These are phyloP conservation scores for Skeletonema menzelii DNA, from an alignment of 108 stramenopile species.

Conservation along the genomic window DNA sequence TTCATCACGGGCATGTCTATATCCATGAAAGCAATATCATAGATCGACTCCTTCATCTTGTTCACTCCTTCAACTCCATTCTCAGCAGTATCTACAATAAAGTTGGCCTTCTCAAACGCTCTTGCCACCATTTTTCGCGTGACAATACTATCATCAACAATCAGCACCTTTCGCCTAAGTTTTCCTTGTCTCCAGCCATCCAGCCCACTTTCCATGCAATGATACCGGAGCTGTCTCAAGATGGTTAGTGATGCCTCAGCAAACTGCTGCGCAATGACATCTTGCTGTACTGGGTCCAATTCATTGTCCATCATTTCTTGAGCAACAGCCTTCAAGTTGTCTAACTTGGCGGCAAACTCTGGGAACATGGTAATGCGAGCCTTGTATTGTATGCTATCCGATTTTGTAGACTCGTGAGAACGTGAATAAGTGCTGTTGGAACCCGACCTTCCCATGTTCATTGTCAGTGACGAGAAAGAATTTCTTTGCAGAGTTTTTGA, in stretches of 20 bases:
- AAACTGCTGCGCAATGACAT: slow-evolving; percentile 83
- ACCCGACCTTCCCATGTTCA: slow-evolving; percentile 27
- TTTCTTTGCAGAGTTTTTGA: slow-evolving; percentile 1
- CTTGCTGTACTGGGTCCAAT: slow-evolving; percentile 76
- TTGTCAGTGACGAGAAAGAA: slow-evolving; percentile 27
- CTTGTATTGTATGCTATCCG: slow-evolving; percentile 46
- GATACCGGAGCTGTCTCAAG: slow-evolving; percentile 86
- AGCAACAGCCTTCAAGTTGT: slow-evolving; percentile 76
- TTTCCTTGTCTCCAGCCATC: slow-evolving; percentile 91
- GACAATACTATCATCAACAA: slow-evolving; percentile 86
- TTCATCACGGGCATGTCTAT: slow-evolving; percentile 96
- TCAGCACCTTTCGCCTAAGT: slow-evolving; percentile 78
- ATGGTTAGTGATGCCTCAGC: slow-evolving; percentile 89
- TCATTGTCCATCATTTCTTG: slow-evolving; percentile 85
- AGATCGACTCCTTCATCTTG: slow-evolving; percentile 86
- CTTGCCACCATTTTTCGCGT: slow-evolving; percentile 82
- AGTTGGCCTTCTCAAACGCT: slow-evolving; percentile 88
- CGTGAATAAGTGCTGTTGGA: slow-evolving; percentile 11
- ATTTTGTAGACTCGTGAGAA: slow-evolving; percentile 12
- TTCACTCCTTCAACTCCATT: slow-evolving; percentile 87
- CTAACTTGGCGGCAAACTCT: slow-evolving; percentile 72
- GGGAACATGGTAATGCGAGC: slow-evolving; percentile 87
- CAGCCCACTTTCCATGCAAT: slow-evolving; percentile 90
- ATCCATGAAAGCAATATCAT: slow-evolving; percentile 96
- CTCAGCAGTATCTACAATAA: slow-evolving; percentile 88